Evolutionary conservation across 305 asterid species (phyloP), one percentile per base, ranked within the genome.

Genomic region (Salvia sclarea): DNA sequence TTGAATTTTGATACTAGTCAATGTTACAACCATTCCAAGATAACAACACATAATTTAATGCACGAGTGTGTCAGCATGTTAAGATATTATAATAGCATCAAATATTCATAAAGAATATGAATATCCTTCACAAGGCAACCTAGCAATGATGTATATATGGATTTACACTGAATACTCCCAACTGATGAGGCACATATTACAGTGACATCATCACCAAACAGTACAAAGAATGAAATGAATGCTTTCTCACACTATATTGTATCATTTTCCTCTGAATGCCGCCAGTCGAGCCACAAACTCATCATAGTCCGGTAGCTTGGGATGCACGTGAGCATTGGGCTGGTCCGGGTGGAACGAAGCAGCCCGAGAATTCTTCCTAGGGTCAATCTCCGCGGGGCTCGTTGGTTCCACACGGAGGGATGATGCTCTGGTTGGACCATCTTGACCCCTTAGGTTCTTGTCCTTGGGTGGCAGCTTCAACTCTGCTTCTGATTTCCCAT

Each of bases 251-350:
- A 9, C 47, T 13, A 22, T 12, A 5, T 1, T 43, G 22, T 22
- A 10, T 73, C 70, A 61, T 2, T 79, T 79, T n/a, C 70, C 82
- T 53, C 84, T 85, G 45, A 77, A 72, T 49, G 85, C 82, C 1
- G 89, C 90, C 14, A 92, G 75, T 41, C 86, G 76, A 24, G 98
- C 96, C 28, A 88, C 80, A 64, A 91, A 86, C 61, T 91, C 95
- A 38, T 91, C 97, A 6, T 91, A 93, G 16, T 93, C 95, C 2
- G 92, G 96, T 63, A 87, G 58, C 76, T 84, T 88, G 14, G 96
- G 96, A 76, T 92, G 97, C 78, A 82, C 86, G 43, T 84, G 93
- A 14, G 74, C 80, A 3, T 74, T 73, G 18, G 67, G 59, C 54
- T 69, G 14, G 9, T 80, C 90, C 0, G 89, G 83, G 43, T 88